Evolutionary conservation across 2,329 filamentous ascomycete genomes (phyloP).

Genomic region (Cercospora sesami): DNA sequence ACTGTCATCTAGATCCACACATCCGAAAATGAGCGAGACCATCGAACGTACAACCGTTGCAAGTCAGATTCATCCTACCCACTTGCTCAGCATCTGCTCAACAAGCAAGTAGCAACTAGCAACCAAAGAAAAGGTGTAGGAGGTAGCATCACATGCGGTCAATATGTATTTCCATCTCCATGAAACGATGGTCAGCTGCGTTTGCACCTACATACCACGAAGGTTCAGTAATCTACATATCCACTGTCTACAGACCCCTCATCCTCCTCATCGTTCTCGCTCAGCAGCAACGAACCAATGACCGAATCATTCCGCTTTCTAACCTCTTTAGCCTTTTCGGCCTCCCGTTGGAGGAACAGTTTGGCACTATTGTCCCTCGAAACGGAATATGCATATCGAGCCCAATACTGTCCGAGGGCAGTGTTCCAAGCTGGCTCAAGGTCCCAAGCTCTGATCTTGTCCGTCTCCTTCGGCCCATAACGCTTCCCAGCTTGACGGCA

Average conservation of each 20-base stretch:
- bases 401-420: constrained; percentile 2
- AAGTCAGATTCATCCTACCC: too few species aligned
- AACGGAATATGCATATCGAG: background rate
- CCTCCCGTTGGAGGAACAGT: background rate
- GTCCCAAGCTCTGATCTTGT: background rate
- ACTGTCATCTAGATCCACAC: too few species aligned
- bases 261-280: background rate
- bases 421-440: constrained; percentile 1
- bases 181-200: background rate
- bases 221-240: background rate
- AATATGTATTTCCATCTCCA: background rate
- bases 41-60: too few species aligned
- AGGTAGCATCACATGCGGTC: too few species aligned
- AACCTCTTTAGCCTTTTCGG: background rate
- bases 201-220: background rate
- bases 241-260: background rate
- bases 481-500: background rate
- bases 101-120: too few species aligned
- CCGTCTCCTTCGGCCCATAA: background rate
- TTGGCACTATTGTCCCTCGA: background rate
- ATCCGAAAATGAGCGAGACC: too few species aligned
- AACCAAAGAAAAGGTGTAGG: too few species aligned
- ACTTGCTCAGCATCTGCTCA: too few species aligned
- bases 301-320: background rate
- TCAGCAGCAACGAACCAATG: background rate